Base-by-base conservation (phyloP, 768 basidiomycete genomes). In the Calocybe indica region DNA sequence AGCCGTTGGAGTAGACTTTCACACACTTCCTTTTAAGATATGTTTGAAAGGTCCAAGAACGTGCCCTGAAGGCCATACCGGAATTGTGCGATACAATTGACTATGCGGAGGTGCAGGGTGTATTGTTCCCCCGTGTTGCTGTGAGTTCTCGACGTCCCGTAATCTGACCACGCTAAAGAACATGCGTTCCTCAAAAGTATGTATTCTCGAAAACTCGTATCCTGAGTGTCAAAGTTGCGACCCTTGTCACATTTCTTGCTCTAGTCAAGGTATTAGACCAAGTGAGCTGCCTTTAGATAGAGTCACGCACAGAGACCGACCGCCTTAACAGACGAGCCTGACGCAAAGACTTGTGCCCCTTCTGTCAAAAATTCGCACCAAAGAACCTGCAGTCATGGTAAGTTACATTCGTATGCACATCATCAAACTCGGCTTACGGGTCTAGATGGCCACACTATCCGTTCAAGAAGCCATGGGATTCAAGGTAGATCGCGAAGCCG, bases 391-490 rank as follows among this genome's bases (percentile, higher is more conserved):
- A 42, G 95, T 98, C 5, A 96, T 92, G 80, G 87, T 92, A 82
- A 88, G 88, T 2, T 92, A 91, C 0, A 70, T 92, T 37, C 78
- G 77, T 14, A 92, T 97, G 0, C 94, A 97, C 4, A 37, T 15
- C 31, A 15, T 47, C 43, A 15, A 42, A 10, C 37, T 43, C 6
- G 40, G 15, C 14, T 12, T 28, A 12, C 32, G 29, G 37, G 48
- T 36, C 52, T 22, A 91, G 90, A 87, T 92, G 82, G 88, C 88
- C 2, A 92, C 92, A 0, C 70, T 92, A 37, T 79, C 78, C 14
- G 92, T 97, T 0, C 94, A 97, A 67, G 93, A 94, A 63, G 91
- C 91, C 1, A 97, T 96, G 94, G 93, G 94, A 7, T 77, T 82
- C 55, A 96, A 95, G 62, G 84, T 97, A 1, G 94, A 96, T 55